Base-by-base conservation (phyloP, 2,329 filamentous ascomycete genomes). In the Dendryphion nanum region DNA sequence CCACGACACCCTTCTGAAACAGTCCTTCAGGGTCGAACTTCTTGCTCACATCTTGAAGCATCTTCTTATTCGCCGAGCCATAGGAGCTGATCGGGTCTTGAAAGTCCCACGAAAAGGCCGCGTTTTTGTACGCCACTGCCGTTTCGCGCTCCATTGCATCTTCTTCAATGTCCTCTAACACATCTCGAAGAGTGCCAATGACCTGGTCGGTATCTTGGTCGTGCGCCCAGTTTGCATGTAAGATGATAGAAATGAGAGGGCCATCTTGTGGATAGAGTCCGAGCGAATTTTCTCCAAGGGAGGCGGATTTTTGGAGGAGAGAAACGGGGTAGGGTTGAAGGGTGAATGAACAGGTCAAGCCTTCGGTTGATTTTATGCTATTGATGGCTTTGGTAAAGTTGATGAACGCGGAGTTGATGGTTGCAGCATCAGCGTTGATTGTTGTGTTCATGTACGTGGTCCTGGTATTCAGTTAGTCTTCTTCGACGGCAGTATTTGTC, bases 1-100 rank as follows among this genome's bases (percentile, higher is more conserved):
- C 69, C 2, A 63, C 62, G 32, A 63, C 52, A 16, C 59, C 42
- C 16, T 33, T 64, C 48, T 70, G 66, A 39, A 66, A 72, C 2
- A 72, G 45, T 2, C 51, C 49, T 2, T 44, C 38, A 0, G 67
- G 63, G 44, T 72, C 31, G 20, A 12, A 48, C 35, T 40, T 41
- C 14, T n/a, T 28, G 4, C 31, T 26, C 13, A 37, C 39, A 15
- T 30, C 33, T 23, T 38, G 29, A 7, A 49, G 23, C 23, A 21
- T 37, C 21, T 26, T 26, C 4, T 47, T 24, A 29, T 43, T 47
- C 20, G 23, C 24, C 3, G 16, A 15, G 6, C 41, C 40, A 34
- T 51, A 51, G 24, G 19, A 23, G 8, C 23, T 32, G 5, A 51
- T 18, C 5, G 40, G 33, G 16, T 37, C 23, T 34, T 45, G 42